A percentile compares a stretch with the other conserved stretches of the same genome.
These are phyloP conservation scores for Elsinoe fawcettii DNA, from an alignment of 2,329 filamentous ascomycete species.

Conservation along the genomic window DNA sequence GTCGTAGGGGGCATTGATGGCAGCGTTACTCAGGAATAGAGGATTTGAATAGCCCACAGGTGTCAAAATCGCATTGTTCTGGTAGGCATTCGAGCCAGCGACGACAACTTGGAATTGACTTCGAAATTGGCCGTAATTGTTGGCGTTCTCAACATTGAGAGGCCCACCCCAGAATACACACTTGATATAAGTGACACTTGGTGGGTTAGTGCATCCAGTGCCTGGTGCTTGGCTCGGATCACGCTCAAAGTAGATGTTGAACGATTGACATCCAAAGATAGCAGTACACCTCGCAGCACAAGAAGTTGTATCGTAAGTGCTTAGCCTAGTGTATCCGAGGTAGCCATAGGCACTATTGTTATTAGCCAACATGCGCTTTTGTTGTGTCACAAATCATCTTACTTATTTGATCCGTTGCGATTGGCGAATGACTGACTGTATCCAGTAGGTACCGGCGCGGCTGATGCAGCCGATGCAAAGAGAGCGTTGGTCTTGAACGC, in stretches of 20 bases:
- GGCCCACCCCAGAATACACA: slow-evolving; percentile 19
- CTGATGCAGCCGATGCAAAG: slow-evolving; percentile 18
- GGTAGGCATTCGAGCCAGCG: slow-evolving; percentile 28
- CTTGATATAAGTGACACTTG: slow-evolving; percentile 18
- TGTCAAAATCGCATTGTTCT: slow-evolving; percentile 19
- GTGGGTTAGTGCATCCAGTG: slow-evolving; percentile 19
- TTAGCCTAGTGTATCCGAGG: slow-evolving; percentile 22
- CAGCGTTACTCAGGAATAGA: slow-evolving; percentile 19
- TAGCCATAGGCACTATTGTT: slow-evolving; percentile 18
- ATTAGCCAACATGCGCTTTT: too few relatives aligned
- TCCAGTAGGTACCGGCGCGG: slow-evolving; percentile 7
- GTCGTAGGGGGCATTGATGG: slow-evolving; percentile 25
- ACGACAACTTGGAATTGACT: slow-evolving; percentile 27
- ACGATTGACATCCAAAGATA: slow-evolving; percentile 18
- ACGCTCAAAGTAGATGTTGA: slow-evolving; percentile 23
- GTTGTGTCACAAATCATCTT: too few relatives aligned
- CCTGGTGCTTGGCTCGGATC: slow-evolving; percentile 18
- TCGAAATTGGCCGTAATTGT: slow-evolving; percentile 20
- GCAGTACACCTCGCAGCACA: slow-evolving; percentile 25
- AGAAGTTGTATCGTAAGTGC: slow-evolving; percentile 23
- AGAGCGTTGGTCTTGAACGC: slow-evolving; percentile 17
- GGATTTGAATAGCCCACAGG: slow-evolving; percentile 17
- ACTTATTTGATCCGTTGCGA: slow-evolving; percentile 13
- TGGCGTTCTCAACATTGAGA: slow-evolving; percentile 16
- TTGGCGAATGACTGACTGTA: slow-evolving; percentile 10